Evolutionary conservation across 2,329 filamentous ascomycete species (phyloP), one percentile per base, ranked within the genome.

Genomic region (Sordariomycetes sp.): DNA sequence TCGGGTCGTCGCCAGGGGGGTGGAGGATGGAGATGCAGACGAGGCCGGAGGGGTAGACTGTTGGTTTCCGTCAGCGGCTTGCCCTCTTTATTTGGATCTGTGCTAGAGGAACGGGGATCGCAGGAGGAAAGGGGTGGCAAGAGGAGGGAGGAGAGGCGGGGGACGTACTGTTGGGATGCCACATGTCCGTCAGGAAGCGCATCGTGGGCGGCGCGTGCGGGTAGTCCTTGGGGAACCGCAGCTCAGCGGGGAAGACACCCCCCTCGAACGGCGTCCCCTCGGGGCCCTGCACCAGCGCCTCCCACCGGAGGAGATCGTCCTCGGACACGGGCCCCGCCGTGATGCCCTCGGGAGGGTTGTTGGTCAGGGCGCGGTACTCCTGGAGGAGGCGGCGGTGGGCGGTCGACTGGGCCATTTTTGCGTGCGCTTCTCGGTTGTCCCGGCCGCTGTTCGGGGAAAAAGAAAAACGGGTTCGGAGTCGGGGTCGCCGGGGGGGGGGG

Each of bases 11-110:
- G 65, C 94, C 92, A 2, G 92, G 92, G 2, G 92, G 87, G 72
- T 97, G 92, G 2, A 97, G 84, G 74, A 97, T 97, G n/a, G 89
- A 95, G 67, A 97, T 97, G 75, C 92, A 97, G 64, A 97, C 94
- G 20, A 92, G 81, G 62, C 92, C 92, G 68, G 87, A 92, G 17
- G 87, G 81, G 69, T 97, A 97, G 56, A 97, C 91, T 96, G 62
- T 48, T 22, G n/a, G 8, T 35, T n/a, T n/a, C n/a, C n/a, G 28
- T 54, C 36, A 55, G 53, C 24, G 25, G 4, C 17, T 50, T 35
- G n/a, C 25, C 7, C 22, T 45, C 32, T 36, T 8, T 48, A n/a
- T n/a, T n/a, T n/a, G n/a, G n/a, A n/a, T n/a, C n/a, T n/a, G n/a
- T n/a, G n/a, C n/a, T n/a, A n/a, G n/a, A n/a, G n/a, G n/a, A n/a